Evolutionary conservation across 176 grass and related monocot species (phyloP), one percentile per base, ranked within the genome.

Genomic region (Carex scoparia): DNA sequence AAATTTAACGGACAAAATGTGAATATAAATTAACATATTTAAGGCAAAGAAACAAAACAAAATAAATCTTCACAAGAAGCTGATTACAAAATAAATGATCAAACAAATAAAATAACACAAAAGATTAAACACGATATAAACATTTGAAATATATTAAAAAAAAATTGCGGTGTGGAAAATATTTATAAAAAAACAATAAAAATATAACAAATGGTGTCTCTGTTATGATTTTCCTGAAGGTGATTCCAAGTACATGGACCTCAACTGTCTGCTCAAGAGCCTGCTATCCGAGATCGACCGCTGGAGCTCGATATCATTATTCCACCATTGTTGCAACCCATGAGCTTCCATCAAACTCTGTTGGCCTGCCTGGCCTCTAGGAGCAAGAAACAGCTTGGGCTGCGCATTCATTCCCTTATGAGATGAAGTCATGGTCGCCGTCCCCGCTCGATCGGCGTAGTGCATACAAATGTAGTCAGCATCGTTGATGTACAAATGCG

Each of bases 271-370:
- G 42, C 86, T 86, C 80, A 97, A 84, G 55, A 97, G 90, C 82
- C 92, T 91, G 78, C 94, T 94, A 63, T 94, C 86, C 19, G 92
- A 65, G 14, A 93, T 73, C 15, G 90, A 90, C 49, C 86, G 48
- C 30, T 97, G 65, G 38, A 97, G 90, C 73, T 97, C 94, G 15
- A 87, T 89, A 77, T 94, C 92, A 46, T 92, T 88, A 0, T 86
- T 90, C 92, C 94, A 94, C 94, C 94, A 97, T 57, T 92, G 94
- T 84, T 97, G 82, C 90, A 97, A 69, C 6, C 94, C 92, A 85
- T 97, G 94, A 67, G 94, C 94, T 76, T 94, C 91, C 71, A 94
- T 89, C 75, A 97, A 91, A 32, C 88, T 97, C 56, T 83, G 86
- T 53, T 88, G 90, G 1, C 94, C 90, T 84, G 86, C 86, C 59